Percentiles rank a stretch among this genome's conserved stretches.
These are phyloP conservation scores for Solanum sitiens DNA, from an alignment of 257 asterid genomes.

Conservation along the genomic window DNA sequence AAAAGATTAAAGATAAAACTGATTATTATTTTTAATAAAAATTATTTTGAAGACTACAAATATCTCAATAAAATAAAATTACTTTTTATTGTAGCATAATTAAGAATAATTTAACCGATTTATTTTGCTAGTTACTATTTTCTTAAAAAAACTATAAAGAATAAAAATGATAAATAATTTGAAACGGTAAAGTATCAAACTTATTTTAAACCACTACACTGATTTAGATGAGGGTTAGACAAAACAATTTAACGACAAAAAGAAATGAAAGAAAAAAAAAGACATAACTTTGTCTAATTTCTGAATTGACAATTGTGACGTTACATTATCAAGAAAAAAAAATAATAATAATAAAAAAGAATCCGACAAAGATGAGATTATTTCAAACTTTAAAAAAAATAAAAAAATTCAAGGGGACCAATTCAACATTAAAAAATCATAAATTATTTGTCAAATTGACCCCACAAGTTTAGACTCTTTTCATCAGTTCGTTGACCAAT, in stretches of 20 bases:
- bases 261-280: neutral
- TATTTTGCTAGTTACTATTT: no score
- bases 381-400: neutral
- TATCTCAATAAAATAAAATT: no score
- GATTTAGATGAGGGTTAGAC: neutral
- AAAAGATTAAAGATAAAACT: neutral
- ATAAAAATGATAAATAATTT: neutral
- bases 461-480: neutral
- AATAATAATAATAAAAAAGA: neutral
- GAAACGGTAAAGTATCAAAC: neutral
- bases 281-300: neutral
- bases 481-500: conserved; percentile 14
- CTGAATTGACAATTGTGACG: neutral
- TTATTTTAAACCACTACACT: neutral
- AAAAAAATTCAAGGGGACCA: neutral
- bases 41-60: neutral
- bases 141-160: no score
- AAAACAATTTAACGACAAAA: neutral
- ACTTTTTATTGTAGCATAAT: no score
- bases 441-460: neutral
- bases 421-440: neutral
- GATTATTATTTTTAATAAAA: neutral
- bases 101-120: no score
- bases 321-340: neutral
- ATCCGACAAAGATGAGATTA: conserved; percentile 2